A percentile compares a stretch with the other conserved stretches of the same genome.
These are phyloP conservation scores for Chrysoporthe puriensis DNA, from an alignment of 2,329 filamentous ascomycete genomes.

Conservation along the genomic window DNA sequence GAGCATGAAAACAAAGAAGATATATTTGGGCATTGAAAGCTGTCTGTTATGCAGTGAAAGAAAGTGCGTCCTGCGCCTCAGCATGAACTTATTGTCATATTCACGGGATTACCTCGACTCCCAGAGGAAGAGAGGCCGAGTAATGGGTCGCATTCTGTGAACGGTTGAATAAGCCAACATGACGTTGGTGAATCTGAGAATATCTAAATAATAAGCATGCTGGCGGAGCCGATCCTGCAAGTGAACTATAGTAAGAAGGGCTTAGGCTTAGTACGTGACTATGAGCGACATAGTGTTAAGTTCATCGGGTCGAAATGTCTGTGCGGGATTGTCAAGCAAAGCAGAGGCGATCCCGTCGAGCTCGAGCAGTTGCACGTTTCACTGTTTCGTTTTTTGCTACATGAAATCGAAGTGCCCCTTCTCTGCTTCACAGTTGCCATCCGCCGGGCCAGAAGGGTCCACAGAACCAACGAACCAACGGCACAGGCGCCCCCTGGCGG, in stretches of 20 bases:
- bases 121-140: not conserved
- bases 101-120: not conserved
- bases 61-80: not conserved
- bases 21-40: no score
- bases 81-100: not conserved
- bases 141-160: not conserved
- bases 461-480: no score
- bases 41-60: not conserved
- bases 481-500: no score
- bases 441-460: no score
- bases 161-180: conserved; percentile 2
- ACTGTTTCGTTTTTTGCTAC: not conserved
- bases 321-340: not conserved
- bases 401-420: not conserved
- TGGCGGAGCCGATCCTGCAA: no score
- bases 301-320: not conserved
- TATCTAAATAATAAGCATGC: not conserved
- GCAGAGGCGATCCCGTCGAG: no score
- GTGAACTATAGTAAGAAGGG: not conserved
- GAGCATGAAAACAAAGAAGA: not conserved
- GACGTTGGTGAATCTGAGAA: not conserved
- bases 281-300: no score
- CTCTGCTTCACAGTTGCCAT: no score
- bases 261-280: not conserved
- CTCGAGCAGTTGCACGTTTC: not conserved